Evolutionary conservation across 345 rosid genomes (phyloP).

Genomic region (Euphorbia lathyris): DNA sequence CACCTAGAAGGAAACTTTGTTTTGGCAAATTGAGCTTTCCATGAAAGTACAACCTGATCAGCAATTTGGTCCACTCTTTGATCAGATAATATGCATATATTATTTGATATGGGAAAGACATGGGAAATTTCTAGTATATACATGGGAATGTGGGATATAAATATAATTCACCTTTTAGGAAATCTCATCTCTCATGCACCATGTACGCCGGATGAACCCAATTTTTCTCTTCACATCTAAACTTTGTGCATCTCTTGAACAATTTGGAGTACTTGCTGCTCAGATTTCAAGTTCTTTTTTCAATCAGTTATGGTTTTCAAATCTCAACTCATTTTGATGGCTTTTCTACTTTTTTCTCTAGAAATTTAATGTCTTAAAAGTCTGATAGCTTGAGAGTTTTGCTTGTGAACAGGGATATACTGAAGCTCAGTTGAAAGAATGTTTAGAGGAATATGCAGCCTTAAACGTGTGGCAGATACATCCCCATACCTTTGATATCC

Average conservation of each 20-base stretch:
- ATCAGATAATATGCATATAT: too few relatives aligned
- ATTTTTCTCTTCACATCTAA: neutral
- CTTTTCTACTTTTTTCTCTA: too few relatives aligned
- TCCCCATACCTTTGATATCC: conserved; percentile 85
- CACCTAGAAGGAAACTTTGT: neutral
- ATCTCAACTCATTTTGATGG: neutral
- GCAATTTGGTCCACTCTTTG: neutral
- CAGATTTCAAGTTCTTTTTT: too few relatives aligned
- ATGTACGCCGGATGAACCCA: neutral
- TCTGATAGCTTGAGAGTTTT: conserved; percentile 21
- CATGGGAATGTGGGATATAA: too few relatives aligned
- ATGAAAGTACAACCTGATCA: neutral
- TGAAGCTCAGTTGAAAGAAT: conserved; percentile 96
- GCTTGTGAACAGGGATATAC: conserved; percentile 77
- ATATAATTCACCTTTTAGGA: neutral
- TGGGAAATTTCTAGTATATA: neutral
- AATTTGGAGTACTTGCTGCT: neutral
- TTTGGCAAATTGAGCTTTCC: neutral
- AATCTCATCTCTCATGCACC: neutral
- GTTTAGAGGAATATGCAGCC: conserved; percentile 95
- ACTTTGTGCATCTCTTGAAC: neutral
- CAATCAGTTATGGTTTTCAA: neutral
- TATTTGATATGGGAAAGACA: neutral
- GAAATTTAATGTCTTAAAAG: too few relatives aligned
- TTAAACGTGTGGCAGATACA: conserved; percentile 97